Evolutionary conservation across 352 stramenopile species (phyloP), one percentile per base, ranked within the genome.

Genomic region (Globisporangium iwayamae): DNA sequence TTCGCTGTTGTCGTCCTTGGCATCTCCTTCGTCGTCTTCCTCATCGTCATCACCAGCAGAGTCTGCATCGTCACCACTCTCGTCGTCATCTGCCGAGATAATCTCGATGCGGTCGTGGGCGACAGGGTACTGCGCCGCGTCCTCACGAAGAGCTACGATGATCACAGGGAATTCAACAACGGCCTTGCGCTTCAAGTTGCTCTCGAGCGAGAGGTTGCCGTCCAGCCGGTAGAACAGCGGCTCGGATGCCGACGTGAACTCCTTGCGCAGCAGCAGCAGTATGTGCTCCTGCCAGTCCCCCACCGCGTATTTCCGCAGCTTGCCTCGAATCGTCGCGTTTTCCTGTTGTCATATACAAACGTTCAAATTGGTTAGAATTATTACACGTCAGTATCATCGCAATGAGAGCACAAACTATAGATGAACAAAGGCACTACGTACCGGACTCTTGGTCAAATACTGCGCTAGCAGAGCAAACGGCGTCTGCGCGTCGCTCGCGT

Each of bases 131-230:
- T 87, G 28, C 25, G 76, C 72, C 1, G 79, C 70, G 36, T 90
- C 74, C 4, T 64, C 54, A 4, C 61, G 57, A 2, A 86, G 66
- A 36, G 74, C 79, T 30, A 95, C 81, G 2, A 69, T 76, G 62
- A 93, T 79, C 18, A 93, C 70, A 2, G 87, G 87, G 59, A 91
- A 95, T 63, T 95, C 87, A 7, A 95, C 81, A 9, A 95, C 62
- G 3, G 78, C 77, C 61, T 93, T 92, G 38, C 83, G 84, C 58
- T 89, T 88, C 34, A 95, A 45, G 50, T 89, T 91, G 60, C 79
- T 87, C 66, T 82, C 84, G 14, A 95, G 66, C 8, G 74, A 81
- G 38, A 71, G 62, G n/a, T 70, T 77, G 39, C 83, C 78, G 56
- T 93, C 76, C 34, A 95, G 62, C 16, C 74, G 73, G 64, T 92